Evolutionary conservation across 306 rosid species (phyloP), one percentile per base, ranked within the genome.

Genomic region (Betula pendula): DNA sequence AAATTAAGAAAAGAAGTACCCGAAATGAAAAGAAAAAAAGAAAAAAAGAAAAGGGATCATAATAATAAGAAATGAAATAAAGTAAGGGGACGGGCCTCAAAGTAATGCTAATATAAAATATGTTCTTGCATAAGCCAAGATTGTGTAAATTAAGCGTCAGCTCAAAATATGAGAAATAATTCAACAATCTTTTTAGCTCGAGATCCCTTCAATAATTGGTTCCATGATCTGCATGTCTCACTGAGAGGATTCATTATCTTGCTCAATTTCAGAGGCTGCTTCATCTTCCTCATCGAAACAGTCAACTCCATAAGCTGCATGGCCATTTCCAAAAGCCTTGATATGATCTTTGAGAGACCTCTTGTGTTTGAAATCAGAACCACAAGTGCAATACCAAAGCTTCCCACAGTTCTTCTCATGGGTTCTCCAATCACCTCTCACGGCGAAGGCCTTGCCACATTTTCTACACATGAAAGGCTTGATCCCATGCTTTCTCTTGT

Each of bases 321-420:
- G 98, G 76, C 88, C 91, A 75, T 83, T 73, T 44, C 98, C 98
- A 84, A 93, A 93, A 0, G 98, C 97, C 81, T 91, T 93, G 80
- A 91, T 82, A 73, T 93, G 98, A 77, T 93, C 98, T 44, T 91
- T 93, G 62, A 93, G 91, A 48, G 98, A 93, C 33, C 98, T 90
- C 42, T 93, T 93, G 78, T 93, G 98, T 85, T 91, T 93, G 71
- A 93, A 93, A 77, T 93, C 98, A 2, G 98, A 93, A 0, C 98
- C 98, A 80, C 98, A 93, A 71, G 91, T 84, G 83, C 98, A 93
- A 83, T 93, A 90, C 98, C 98, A 93, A 3, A 93, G 90, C 81
- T 91, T 93, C 22, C 98, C 98, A 77, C 98, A 93, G 20, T 93
- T 93, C 89, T 93, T 93, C 89, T 93, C 98, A 53, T 93, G 98